Conservation (phyloP, 164 flowering plant species). For the Stephania cephalantha region DNA sequence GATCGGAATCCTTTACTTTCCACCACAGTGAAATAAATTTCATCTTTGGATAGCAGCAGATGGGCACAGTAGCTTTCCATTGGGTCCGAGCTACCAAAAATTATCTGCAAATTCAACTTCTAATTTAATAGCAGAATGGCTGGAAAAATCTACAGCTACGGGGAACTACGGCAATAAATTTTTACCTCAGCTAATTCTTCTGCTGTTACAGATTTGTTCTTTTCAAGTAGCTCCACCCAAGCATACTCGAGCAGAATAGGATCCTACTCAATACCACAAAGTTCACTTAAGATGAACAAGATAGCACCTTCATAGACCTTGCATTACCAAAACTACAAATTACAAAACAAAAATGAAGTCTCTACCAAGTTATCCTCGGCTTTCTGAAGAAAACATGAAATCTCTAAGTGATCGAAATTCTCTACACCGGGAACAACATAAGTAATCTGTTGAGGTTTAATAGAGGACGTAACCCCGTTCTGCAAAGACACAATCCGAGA, state of each 20-base stretch:
- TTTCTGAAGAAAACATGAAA: conserved; percentile 52
- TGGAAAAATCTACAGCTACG: not conserved
- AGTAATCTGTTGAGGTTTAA: conserved; percentile 89
- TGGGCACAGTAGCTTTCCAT: conserved; percentile 90
- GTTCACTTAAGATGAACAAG: not conserved
- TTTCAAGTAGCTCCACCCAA: conserved; percentile 86
- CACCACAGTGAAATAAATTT: conserved; percentile 62
- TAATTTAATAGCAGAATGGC: conserved; percentile 14
- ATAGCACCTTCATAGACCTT: not conserved
- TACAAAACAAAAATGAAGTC: conserved; percentile 3
- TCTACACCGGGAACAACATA: conserved; percentile 79
- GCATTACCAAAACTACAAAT: not conserved
- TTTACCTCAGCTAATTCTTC: conserved; percentile 86
- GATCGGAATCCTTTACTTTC: conserved; percentile 55
- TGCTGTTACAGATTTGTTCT: conserved; percentile 61
- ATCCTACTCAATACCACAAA: conserved; percentile 43
- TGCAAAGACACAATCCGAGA: conserved; percentile 18
- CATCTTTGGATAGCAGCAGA: conserved; percentile 81
- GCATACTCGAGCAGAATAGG: conserved; percentile 78
- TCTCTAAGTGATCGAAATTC: conserved; percentile 56
- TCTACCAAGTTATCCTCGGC: conserved; percentile 69
- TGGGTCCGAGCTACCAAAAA: conserved; percentile 74
- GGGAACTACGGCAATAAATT: not conserved
- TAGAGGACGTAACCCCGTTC: conserved; percentile 79
- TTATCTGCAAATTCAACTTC: conserved; percentile 51